These are phyloP conservation scores for Basipetospora chlamydospora DNA, from an alignment of 2,329 filamentous ascomycete genomes.

Conservation along the genomic window DNA sequence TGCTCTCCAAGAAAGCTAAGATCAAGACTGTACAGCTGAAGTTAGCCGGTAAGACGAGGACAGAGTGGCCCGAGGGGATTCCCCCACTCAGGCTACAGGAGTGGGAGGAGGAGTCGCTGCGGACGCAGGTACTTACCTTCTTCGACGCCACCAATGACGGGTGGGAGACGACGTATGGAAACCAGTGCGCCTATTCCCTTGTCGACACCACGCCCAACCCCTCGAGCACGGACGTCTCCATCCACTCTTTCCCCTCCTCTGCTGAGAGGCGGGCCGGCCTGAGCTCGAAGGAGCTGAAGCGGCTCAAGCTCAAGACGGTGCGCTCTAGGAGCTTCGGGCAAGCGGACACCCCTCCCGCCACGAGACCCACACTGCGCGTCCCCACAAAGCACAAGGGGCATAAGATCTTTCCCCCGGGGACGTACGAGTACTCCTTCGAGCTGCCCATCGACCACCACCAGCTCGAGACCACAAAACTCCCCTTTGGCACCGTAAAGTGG, in stretches of 20 bases:
- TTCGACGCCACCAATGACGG: constrained; percentile 63
- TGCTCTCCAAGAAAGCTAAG: constrained; percentile 79
- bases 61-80: constrained; percentile 94
- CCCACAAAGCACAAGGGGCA: constrained; percentile 60
- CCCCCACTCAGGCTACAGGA: constrained; percentile 75
- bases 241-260: constrained; percentile 8
- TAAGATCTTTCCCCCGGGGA: constrained; percentile 67
- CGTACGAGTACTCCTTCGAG: constrained; percentile 61
- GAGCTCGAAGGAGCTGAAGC: constrained; percentile 39
- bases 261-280: constrained; percentile 14
- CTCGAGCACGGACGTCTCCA: constrained; percentile 18
- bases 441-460: constrained; percentile 78
- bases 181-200: constrained; percentile 42
- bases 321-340: constrained; percentile 78
- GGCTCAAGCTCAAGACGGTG: constrained; percentile 64
- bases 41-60: constrained; percentile 71
- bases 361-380: constrained; percentile 21
- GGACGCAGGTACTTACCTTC: constrained; percentile 81
- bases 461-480: constrained; percentile 76
- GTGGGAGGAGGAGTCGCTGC: constrained; percentile 69
- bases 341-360: constrained; percentile 50
- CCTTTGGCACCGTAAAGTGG: constrained; percentile 77
- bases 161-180: constrained; percentile 48
- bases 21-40: constrained; percentile 83
- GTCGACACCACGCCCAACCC: constrained; percentile 23